Evolutionary conservation across 176 grass and related monocot species (phyloP).

Genomic region (Avena sativa): DNA sequence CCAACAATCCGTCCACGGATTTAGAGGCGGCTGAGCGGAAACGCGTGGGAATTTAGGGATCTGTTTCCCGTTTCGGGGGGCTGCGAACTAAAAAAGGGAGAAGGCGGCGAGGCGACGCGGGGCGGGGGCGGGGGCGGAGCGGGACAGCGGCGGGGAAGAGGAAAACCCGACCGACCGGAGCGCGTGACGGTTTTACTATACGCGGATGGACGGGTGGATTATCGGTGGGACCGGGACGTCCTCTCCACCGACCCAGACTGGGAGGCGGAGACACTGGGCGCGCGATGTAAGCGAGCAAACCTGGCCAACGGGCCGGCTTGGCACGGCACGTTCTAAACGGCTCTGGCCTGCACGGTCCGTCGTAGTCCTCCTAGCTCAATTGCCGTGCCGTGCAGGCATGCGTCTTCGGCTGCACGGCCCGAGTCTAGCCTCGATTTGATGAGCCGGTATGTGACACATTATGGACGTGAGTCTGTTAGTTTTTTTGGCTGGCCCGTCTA

Average conservation of each 20-base stretch:
- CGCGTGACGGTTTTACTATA: constrained; percentile 9
- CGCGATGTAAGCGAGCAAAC: neutral
- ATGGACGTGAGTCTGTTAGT: too few relatives aligned
- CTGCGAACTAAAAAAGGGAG: neutral
- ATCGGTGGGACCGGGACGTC: neutral
- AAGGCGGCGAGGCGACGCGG: constrained; percentile 30
- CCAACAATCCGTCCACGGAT: neutral
- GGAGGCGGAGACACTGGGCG: neutral
- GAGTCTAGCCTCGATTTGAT: too few relatives aligned
- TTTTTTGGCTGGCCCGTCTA: too few relatives aligned
- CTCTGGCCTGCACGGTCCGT: too few relatives aligned
- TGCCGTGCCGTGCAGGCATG: too few relatives aligned
- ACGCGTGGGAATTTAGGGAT: constrained; percentile 13
- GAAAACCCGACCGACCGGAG: neutral
- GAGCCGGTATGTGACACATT: too few relatives aligned
- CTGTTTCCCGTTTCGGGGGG: neutral
- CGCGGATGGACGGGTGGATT: neutral
- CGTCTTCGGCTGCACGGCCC: too few relatives aligned
- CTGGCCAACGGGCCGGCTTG: too few relatives aligned
- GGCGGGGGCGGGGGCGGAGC: neutral
- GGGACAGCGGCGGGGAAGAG: neutral
- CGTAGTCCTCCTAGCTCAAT: too few relatives aligned
- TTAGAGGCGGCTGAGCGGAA: neutral
- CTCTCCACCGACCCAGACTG: neutral
- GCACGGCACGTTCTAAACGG: too few relatives aligned